Evolutionary conservation across 768 basidiomycete species (phyloP).

Genomic region (Russula sp.): DNA sequence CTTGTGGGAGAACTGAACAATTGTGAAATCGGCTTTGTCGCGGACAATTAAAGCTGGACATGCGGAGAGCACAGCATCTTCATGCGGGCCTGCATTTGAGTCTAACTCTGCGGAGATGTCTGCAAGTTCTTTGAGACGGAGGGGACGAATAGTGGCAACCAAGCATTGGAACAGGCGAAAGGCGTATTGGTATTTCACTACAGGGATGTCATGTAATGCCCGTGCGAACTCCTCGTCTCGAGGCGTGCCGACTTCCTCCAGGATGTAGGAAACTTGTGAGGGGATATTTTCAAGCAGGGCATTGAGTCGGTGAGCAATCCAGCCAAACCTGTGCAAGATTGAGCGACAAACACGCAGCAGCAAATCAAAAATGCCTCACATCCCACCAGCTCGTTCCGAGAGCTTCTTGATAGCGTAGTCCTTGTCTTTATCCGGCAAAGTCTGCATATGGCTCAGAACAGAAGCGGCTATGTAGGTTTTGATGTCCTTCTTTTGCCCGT

Average conservation of each 20-base stretch:
- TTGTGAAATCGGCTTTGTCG: background rate
- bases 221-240: background rate
- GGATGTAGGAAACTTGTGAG: background rate
- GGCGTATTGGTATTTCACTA: background rate
- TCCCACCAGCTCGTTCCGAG: background rate
- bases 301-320: background rate
- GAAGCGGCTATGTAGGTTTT: background rate
- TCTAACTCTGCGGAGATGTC: background rate
- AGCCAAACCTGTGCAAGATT: background rate
- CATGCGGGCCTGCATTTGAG: background rate
- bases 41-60: background rate
- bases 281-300: background rate
- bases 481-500: conserved; percentile 2
- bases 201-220: background rate
- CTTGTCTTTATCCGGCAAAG: background rate
- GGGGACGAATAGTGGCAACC: background rate
- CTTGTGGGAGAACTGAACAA: background rate
- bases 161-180: background rate
- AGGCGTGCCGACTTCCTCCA: background rate
- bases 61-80: background rate
- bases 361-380: background rate
- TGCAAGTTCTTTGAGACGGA: background rate
- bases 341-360: background rate
- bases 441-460: background rate
- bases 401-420: background rate